A percentile compares a stretch with the other conserved stretches of the same genome.
Conservation (phyloP, 2,329 filamentous ascomycete species). For the Pyricularia sp. region DNA sequence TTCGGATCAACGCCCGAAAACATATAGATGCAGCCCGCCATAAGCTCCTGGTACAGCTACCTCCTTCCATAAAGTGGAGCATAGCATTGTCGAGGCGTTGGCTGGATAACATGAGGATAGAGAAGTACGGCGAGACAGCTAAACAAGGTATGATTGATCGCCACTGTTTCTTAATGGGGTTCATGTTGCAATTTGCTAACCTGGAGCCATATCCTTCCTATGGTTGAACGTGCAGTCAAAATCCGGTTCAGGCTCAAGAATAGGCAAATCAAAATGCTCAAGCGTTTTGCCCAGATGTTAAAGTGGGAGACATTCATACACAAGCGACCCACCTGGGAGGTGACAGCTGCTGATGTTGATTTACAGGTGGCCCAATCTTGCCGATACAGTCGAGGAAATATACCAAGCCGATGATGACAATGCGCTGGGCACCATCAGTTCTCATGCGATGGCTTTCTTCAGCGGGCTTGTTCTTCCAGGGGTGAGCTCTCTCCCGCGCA, state of each 20-base stretch:
- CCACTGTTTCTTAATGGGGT: conserved; percentile 8
- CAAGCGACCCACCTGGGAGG: neutral
- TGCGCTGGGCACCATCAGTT: conserved; percentile 50
- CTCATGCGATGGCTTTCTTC: conserved; percentile 67
- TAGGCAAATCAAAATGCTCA: conserved; percentile 59
- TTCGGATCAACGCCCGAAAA: conserved; percentile 55
- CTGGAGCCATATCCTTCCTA: too few species aligned
- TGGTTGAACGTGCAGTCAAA: conserved; percentile 28
- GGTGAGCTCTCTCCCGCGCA: conserved; percentile 27
- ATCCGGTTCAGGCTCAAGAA: conserved; percentile 57
- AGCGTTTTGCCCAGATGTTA: conserved; percentile 60
- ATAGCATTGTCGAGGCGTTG: conserved; percentile 65
- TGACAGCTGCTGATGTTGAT: neutral
- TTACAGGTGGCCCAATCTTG: conserved; percentile 58
- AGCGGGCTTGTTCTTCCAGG: conserved; percentile 65
- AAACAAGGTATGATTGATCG: conserved; percentile 32
- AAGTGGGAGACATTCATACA: conserved; percentile 28
- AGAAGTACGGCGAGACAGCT: conserved; percentile 44
- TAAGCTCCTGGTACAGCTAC: conserved; percentile 54
- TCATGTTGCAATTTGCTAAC: neutral
- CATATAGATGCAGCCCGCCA: conserved; percentile 56
- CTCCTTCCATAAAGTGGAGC: conserved; percentile 63
- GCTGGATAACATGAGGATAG: conserved; percentile 60
- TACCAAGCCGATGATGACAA: conserved; percentile 50
- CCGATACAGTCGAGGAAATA: conserved; percentile 52